phyloP scores from a whole-genome alignment of 441 rosid genomes.

The Erodium moschatum region DNA sequence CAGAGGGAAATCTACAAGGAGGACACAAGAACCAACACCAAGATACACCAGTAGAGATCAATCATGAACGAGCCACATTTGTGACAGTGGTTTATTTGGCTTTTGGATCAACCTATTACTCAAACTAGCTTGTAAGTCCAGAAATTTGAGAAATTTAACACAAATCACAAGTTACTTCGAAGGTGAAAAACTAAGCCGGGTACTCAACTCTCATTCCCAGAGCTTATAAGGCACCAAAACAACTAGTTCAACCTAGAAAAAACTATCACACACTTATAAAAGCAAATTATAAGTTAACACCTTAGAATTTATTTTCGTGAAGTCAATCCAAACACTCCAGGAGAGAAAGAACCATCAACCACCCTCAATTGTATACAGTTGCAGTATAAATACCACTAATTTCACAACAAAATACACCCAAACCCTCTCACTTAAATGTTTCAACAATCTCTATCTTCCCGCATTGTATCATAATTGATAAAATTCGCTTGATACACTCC shows the following conservation, averaged over 20 bases:
- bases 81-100: background rate
- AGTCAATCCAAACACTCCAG: too few species aligned
- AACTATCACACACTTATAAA: too few species aligned
- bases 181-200: too few species aligned
- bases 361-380: background rate
- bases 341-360: background rate
- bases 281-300: too few species aligned
- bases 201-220: too few species aligned
- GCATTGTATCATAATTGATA: background rate
- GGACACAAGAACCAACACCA: background rate
- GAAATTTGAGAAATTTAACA: too few species aligned
- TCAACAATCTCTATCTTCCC: background rate
- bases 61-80: background rate
- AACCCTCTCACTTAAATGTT: background rate
- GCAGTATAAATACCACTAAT: background rate
- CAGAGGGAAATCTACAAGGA: background rate
- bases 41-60: background rate
- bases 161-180: too few species aligned
- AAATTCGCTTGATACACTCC: background rate
- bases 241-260: too few species aligned
- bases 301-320: too few species aligned
- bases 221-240: too few species aligned
- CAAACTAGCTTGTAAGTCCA: too few species aligned
- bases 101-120: background rate
- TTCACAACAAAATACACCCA: background rate